phyloP scores from a whole-genome alignment of 2,329 filamentous ascomycete genomes.

The Penicillium oxalicum region DNA sequence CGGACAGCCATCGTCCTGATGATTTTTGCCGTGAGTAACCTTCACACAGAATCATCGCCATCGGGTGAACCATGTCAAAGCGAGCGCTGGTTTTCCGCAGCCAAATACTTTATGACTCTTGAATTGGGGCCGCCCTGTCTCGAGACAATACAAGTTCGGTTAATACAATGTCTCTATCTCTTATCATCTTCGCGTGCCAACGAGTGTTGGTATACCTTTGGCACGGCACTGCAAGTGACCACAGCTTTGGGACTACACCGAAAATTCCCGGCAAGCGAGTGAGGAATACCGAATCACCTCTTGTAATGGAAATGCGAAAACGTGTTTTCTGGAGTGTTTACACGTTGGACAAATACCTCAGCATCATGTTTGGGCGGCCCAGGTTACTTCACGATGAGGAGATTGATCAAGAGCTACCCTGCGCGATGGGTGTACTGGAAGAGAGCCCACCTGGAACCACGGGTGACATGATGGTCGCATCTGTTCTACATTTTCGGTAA shows the following conservation, averaged over 20 bases:
- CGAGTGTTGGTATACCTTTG: constrained; percentile 57
- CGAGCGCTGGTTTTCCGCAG: constrained; percentile 36
- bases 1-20: constrained; percentile 46
- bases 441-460: constrained; percentile 32
- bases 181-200: constrained; percentile 55
- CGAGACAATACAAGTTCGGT: constrained; percentile 53
- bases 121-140: constrained; percentile 51
- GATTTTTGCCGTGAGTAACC: constrained; percentile 45
- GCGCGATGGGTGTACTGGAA: constrained; percentile 52
- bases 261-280: constrained; percentile 24
- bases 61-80: constrained; percentile 12
- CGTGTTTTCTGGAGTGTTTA: constrained; percentile 60
- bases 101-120: constrained; percentile 31
- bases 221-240: constrained; percentile 50
- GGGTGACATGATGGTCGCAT: constrained; percentile 38
- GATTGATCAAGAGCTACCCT: constrained; percentile 59
- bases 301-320: constrained; percentile 49
- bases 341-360: constrained; percentile 57
- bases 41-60: constrained; percentile 41
- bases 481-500: constrained; percentile 35
- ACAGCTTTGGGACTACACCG: constrained; percentile 41
- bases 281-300: constrained; percentile 25
- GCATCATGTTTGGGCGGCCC: constrained; percentile 58
- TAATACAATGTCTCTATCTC: constrained; percentile 55
- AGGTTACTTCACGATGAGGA: constrained; percentile 58